A percentile compares a stretch with the other conserved stretches of the same genome.
Conservation (phyloP, 2,329 filamentous ascomycete species). For the Cytospora piceicola region DNA sequence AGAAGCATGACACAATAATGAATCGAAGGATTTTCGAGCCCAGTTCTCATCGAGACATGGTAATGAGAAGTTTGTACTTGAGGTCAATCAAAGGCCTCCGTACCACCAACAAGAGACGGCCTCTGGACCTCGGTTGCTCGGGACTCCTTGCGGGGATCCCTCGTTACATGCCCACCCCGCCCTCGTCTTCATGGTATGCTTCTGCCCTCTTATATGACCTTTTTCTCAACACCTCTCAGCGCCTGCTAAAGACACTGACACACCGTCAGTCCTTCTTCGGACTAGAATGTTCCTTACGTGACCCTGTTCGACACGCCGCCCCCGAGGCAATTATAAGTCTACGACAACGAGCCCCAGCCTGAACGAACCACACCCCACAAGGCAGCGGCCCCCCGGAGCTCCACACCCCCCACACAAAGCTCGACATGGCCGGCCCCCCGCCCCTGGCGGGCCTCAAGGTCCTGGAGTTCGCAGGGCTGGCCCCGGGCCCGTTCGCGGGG, state of each 20-base stretch:
- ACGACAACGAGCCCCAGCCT: not conserved
- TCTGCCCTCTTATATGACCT: not conserved
- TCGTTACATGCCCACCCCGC: not conserved
- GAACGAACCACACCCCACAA: not conserved
- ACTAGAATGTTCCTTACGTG: slow-evolving; percentile 1
- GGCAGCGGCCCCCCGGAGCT: too few species aligned
- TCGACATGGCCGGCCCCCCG: slow-evolving; percentile 44
- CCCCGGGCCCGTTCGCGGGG: slow-evolving; percentile 82
- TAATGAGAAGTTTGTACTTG: too few species aligned
- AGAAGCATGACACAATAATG: slow-evolving; percentile 17
- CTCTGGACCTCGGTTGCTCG: slow-evolving; percentile 6
- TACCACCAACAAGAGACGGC: too few species aligned
- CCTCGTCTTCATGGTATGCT: not conserved
- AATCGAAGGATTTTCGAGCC: slow-evolving; percentile 9
- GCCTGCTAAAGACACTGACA: not conserved
- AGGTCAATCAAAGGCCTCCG: too few species aligned
- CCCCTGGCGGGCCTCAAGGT: slow-evolving; percentile 58
- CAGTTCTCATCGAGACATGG: too few species aligned
- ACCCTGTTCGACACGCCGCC: not conserved
- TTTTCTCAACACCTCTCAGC: not conserved
- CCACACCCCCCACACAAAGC: too few species aligned
- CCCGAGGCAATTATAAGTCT: not conserved
- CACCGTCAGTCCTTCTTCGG: too few species aligned
- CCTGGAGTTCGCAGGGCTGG: slow-evolving; percentile 64
- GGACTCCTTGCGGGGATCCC: slow-evolving; percentile 11